Evolutionary conservation across 2,329 filamentous ascomycete genomes (phyloP).

Genomic region (Curvularia sp.): DNA sequence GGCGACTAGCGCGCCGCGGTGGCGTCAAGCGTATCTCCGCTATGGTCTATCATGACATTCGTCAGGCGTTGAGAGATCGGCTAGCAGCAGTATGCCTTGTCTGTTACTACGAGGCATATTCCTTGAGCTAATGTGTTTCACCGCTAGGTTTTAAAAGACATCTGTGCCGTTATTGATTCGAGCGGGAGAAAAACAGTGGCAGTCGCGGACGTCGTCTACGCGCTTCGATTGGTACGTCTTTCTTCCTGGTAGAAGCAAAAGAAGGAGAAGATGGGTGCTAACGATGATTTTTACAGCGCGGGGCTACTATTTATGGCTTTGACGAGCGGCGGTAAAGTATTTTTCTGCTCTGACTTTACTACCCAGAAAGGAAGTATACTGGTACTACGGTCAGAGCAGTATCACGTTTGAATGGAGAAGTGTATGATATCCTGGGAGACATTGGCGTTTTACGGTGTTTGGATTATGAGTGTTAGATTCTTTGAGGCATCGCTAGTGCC

Average conservation of each 20-base stretch:
- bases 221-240: constrained; percentile 39
- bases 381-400: too few species aligned
- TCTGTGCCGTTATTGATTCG: constrained; percentile 36
- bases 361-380: too few species aligned
- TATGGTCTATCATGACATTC: constrained; percentile 67
- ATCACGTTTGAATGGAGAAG: not conserved
- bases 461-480: not conserved
- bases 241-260: too few species aligned
- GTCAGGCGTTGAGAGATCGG: constrained; percentile 59
- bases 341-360: too few species aligned
- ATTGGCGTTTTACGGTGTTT: not conserved
- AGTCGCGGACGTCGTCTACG: constrained; percentile 42
- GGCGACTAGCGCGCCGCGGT: constrained; percentile 73
- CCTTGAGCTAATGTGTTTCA: constrained; percentile 2
- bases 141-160: constrained; percentile 33
- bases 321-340: constrained; percentile 6
- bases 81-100: constrained; percentile 49
- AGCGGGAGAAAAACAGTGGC: constrained; percentile 39
- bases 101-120: too few species aligned
- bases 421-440: not conserved
- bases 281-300: constrained; percentile 23
- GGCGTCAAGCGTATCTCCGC: constrained; percentile 77
- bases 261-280: not conserved
- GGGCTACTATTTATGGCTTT: constrained; percentile 36
- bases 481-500: not conserved